These are phyloP conservation scores for Senna siamea DNA, from an alignment of 306 rosid species.

Conservation along the genomic window DNA sequence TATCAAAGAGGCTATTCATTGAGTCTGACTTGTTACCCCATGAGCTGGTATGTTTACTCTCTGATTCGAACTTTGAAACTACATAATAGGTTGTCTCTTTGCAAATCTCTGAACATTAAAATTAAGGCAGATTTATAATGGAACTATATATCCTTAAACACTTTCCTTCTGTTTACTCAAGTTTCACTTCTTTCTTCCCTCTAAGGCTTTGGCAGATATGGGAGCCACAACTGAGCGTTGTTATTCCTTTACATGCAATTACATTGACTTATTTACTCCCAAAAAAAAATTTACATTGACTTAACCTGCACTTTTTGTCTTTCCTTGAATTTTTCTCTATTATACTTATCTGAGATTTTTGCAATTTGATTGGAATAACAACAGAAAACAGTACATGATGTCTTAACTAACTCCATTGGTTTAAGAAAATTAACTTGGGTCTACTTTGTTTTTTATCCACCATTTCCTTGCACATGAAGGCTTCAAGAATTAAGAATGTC, in stretches of 20 bases:
- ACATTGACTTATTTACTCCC: conserved; percentile 10
- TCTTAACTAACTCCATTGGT: too few relatives aligned
- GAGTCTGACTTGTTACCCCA: conserved; percentile 70
- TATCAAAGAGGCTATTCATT: conserved; percentile 75
- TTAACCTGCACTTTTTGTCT: not conserved
- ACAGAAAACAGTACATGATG: conserved; percentile 15
- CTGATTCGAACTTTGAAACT: conserved; percentile 22
- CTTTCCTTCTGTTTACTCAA: not conserved
- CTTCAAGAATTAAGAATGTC: not conserved
- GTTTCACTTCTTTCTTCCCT: conserved; percentile 3
- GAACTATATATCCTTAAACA: not conserved
- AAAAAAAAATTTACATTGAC: too few relatives aligned
- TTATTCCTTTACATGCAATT: conserved; percentile 13
- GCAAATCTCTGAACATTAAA: conserved; percentile 5
- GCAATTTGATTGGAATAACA: not conserved
- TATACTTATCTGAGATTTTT: conserved; percentile 2
- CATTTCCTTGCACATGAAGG: not conserved
- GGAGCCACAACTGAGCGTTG: not conserved
- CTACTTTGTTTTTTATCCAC: conserved; percentile 12
- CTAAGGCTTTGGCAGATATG: not conserved
- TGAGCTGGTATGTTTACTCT: conserved; percentile 70
- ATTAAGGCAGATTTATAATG: conserved; percentile 1
- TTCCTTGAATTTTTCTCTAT: not conserved
- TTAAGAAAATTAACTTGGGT: not conserved
- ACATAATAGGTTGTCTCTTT: conserved; percentile 16